These are phyloP conservation scores for Alopecurus myosuroides DNA, from an alignment of 176 grass and related monocot species.

Conservation along the genomic window DNA sequence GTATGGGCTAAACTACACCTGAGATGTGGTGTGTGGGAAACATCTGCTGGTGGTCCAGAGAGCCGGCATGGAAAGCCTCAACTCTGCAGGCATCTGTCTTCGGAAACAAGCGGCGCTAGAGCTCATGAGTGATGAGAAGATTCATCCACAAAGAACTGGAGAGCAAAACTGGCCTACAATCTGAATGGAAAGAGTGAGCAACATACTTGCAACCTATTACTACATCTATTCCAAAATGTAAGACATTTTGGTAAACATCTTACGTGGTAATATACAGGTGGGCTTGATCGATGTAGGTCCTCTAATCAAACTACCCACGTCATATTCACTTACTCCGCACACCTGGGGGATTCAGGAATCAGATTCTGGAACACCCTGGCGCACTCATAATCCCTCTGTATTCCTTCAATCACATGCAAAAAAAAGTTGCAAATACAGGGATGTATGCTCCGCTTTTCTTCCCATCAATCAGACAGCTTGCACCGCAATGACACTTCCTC, in stretches of 20 bases:
- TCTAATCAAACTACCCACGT: not conserved
- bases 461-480: slow-evolving; percentile 36
- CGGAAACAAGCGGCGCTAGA: slow-evolving; percentile 2
- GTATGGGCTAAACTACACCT: not conserved
- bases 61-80: not conserved
- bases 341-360: slow-evolving; percentile 13
- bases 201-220: not conserved
- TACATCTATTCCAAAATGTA: too few relatives aligned
- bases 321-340: not conserved
- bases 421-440: slow-evolving; percentile 10
- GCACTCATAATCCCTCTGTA: not conserved
- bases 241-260: too few relatives aligned
- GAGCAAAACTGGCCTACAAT: not conserved
- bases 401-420: slow-evolving; percentile 15
- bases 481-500: slow-evolving; percentile 20
- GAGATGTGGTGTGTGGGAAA: not conserved
- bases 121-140: not conserved
- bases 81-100: slow-evolving; percentile 16
- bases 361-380: slow-evolving; percentile 14
- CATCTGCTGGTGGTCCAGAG: not conserved
- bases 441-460: slow-evolving; percentile 23
- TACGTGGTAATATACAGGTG: slow-evolving; percentile 3
- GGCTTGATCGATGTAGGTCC: not conserved
- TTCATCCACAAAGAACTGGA: not conserved
- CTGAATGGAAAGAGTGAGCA: slow-evolving; percentile 1